Percentiles rank a stretch among this genome's conserved stretches.
phyloP scores from a whole-genome alignment of 768 basidiomycete genomes.

The Mycena haematopus region DNA sequence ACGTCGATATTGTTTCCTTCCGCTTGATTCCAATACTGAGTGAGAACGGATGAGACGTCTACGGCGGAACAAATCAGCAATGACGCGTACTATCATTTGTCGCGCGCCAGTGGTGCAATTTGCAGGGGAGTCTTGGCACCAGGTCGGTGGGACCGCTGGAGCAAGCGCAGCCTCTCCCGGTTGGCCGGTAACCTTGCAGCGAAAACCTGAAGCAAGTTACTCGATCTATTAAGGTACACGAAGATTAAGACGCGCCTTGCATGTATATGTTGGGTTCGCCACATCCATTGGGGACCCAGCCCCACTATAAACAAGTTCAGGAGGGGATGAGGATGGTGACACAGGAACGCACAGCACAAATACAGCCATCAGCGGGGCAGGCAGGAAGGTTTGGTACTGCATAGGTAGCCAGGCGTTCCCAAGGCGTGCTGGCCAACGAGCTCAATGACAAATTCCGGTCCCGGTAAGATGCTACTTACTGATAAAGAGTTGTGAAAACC shows the following conservation, averaged over 20 bases:
- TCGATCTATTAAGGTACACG: not conserved
- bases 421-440: conserved; percentile 44
- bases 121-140: conserved; percentile 45
- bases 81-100: conserved; percentile 42
- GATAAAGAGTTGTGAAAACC: conserved; percentile 48
- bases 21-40: conserved; percentile 45
- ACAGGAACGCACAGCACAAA: conserved; percentile 43
- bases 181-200: conserved; percentile 46
- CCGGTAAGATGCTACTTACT: conserved; percentile 35
- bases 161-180: conserved; percentile 40
- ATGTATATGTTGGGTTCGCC: conserved; percentile 56
- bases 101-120: conserved; percentile 48
- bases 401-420: conserved; percentile 50
- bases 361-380: conserved; percentile 51
- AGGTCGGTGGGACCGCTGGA: conserved; percentile 43
- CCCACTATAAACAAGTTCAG: conserved; percentile 41
- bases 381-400: conserved; percentile 50
- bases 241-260: conserved; percentile 32
- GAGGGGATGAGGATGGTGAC: not conserved
- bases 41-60: not conserved
- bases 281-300: conserved; percentile 48
- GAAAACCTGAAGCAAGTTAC: conserved; percentile 27
- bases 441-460: not conserved
- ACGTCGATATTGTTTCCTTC: conserved; percentile 52
- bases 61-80: not conserved